Evolutionary conservation across 257 asterid genomes (phyloP), one percentile per base, ranked within the genome.

Genomic region (Craterostigma plantagineum): DNA sequence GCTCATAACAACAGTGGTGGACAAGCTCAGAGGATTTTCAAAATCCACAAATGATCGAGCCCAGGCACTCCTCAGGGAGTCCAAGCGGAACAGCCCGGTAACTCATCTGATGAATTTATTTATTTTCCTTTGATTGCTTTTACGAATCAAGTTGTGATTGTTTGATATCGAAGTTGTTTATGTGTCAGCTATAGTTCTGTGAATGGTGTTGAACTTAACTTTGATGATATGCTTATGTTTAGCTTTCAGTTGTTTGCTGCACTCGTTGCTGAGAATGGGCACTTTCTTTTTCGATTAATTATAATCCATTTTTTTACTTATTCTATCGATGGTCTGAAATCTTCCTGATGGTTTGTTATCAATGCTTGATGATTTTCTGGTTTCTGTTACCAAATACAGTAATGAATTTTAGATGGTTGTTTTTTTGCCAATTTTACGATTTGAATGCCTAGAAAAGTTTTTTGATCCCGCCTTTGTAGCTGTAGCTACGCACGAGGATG

Each of bases 71-170:
- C 45, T 75, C 53, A 63, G 42, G 4, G 51, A 56, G 15, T 56
- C 71, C 54, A 38, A 50, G 35, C 68, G 74, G 60, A 74, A 77
- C 41, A 69, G 46, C 57, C 96, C 91, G 77, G 96, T 86, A 77
- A 40, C 17, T 43, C 18, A 11, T 14, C 48, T n/a, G 15, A 23
- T 23, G 30, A 23, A 23, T 23, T 23, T 23, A 39, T 33, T 13
- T 30, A 13, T 1, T 4, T 8, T 48, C 16, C 42, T 10, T 14
- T 14, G 15, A 3, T 18, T 18, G 34, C 7, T 18, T 3, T 53
- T 35, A 14, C n/a, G 15, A 6, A 15, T 35, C 13, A 10, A 35
- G 46, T 42, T n/a, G n/a, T n/a, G n/a, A n/a, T n/a, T 42, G 4
- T 42, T 14, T 8, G 16, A 37, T 17, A 18, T 11, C 0, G 51